A percentile compares a stretch with the other conserved stretches of the same genome.
These are phyloP conservation scores for Reutealis trisperma DNA, from an alignment of 345 rosid species.

Conservation along the genomic window DNA sequence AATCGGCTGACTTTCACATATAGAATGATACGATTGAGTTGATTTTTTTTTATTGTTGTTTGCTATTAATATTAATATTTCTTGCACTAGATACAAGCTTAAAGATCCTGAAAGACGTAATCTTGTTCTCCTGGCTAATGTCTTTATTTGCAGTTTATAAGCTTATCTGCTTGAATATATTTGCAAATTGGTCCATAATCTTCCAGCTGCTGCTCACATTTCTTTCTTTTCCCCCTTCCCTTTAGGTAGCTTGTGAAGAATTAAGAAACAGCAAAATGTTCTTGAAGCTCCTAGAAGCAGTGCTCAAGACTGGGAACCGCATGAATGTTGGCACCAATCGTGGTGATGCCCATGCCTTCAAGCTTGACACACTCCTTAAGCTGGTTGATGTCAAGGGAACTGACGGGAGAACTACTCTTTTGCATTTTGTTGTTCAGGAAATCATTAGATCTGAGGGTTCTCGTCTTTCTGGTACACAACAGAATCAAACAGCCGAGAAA, in stretches of 20 bases:
- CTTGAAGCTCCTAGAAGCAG: conserved; percentile 89
- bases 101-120: not conserved
- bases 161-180: not conserved
- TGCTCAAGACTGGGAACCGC: conserved; percentile 87
- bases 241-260: conserved; percentile 78
- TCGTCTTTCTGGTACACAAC: conserved; percentile 40
- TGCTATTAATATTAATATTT: not conserved
- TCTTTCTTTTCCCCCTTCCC: conserved; percentile 18
- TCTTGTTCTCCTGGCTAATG: not conserved
- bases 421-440: conserved; percentile 95
- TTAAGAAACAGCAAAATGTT: conserved; percentile 79
- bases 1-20: not conserved
- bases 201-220: conserved; percentile 16
- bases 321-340: conserved; percentile 96
- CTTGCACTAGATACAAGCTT: not conserved
- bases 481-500: conserved; percentile 33
- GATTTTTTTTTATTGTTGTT: not conserved
- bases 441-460: conserved; percentile 82
- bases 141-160: not conserved
- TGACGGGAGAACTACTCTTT: conserved; percentile 85
- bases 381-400: conserved; percentile 84
- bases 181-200: not conserved
- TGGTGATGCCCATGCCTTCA: conserved; percentile 93
- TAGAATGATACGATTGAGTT: not conserved
- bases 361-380: conserved; percentile 89